Evolutionary conservation across 768 basidiomycete species (phyloP), one percentile per base, ranked within the genome.

Genomic region (Cytidiella melzeri): DNA sequence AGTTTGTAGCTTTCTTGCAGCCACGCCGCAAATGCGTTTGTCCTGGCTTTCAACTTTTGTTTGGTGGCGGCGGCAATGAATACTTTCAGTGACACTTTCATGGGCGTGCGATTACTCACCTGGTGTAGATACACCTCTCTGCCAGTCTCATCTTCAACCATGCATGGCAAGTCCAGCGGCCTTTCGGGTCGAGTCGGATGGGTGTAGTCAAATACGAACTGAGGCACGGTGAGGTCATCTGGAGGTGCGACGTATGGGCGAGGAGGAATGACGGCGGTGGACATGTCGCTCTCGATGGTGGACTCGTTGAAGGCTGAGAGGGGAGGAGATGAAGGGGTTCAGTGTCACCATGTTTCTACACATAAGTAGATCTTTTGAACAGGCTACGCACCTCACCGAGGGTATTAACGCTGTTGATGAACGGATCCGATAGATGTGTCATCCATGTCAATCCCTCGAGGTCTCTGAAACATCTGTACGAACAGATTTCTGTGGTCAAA

Each of bases 71-170:
- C 25, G 11, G n/a, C n/a, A n/a, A n/a, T n/a, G n/a, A n/a, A n/a
- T n/a, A n/a, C n/a, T n/a, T n/a, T n/a, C n/a, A n/a, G n/a, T n/a
- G n/a, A n/a, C n/a, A n/a, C n/a, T n/a, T n/a, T n/a, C n/a, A n/a
- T n/a, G n/a, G n/a, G n/a, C n/a, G n/a, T n/a, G n/a, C n/a, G n/a
- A n/a, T n/a, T n/a, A n/a, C n/a, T n/a, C n/a, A n/a, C n/a, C n/a
- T n/a, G n/a, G n/a, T 46, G 41, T 10, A 53, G 23, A n/a, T 41
- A 47, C 24, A 57, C 52, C 40, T 42, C 45, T 43, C 44, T 39
- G 2, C 55, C 55, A 1, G 52, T 54, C 28, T 54, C 52, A 40
- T 54, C 55, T 11, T 57, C 55, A 23, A 57, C 49, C 36, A 57
- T 27, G 36, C 52, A 54, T 3, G 55, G 52, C 28, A 20, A 19